Evolutionary conservation across 768 basidiomycete genomes (phyloP), one percentile per base, ranked within the genome.

Genomic region (Tylopilus sp.): DNA sequence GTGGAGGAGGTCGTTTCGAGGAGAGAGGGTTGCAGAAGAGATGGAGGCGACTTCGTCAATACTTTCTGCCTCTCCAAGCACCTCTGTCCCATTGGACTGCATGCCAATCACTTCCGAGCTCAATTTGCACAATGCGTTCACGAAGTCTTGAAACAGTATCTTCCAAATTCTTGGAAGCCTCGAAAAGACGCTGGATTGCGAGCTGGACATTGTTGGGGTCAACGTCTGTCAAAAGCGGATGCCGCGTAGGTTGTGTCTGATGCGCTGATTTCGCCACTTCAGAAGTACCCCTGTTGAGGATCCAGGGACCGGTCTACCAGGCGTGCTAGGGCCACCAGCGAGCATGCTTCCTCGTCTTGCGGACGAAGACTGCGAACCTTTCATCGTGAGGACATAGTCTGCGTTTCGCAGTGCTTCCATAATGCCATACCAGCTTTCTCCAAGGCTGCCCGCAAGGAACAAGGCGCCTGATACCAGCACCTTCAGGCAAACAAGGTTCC

Each of bases 71-170:
- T 64, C 64, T 49, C 63, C 64, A 21, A 67, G 72, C 36, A 42
- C 19, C 22, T 49, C 61, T 19, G 44, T 55, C 24, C 48, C 59
- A 44, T 76, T 78, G 4, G 80, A 81, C 69, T 92, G 87, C 84
- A 97, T 87, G 33, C 87, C 87, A 19, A 98, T 83, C 94, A 98
- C 98, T 70, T 94, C 93, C 11, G 83, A 78, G 63, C 92, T 96
- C 24, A 98, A 73, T 62, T 81, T 85, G 67, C 92, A 95, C 46
- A 98, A 69, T 3, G 95, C 89, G 10, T 66, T 68, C 29, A 84
- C 73, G 56, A 98, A 98, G 57, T 85, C 78, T 43, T 76, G 78
- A 72, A 95, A 98, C 89, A 0, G 66, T 61, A 63, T 97, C 92
- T 53, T 94, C 89, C 56, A 98, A 64, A 57, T 85, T 85, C 67